Conservation (phyloP, 129 eudicot genomes). For the Lactuca saligna region DNA sequence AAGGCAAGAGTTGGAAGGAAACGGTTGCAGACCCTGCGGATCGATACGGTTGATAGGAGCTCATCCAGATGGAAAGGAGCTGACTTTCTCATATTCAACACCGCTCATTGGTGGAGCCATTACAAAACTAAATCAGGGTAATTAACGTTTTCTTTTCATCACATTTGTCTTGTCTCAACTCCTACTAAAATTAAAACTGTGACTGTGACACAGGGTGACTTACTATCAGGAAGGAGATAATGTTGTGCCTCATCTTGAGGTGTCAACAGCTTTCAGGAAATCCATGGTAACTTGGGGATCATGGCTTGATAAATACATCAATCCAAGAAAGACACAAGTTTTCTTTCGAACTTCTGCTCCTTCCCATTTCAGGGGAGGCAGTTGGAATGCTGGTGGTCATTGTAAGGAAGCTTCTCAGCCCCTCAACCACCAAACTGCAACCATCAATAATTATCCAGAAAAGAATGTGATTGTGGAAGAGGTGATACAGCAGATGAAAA, state of each 20-base stretch:
- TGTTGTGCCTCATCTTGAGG: constrained; percentile 74
- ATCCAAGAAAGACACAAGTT: constrained; percentile 62
- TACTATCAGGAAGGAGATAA: constrained; percentile 80
- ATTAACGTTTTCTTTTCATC: no score
- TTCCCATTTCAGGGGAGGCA: constrained; percentile 93
- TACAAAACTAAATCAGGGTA: constrained; percentile 94
- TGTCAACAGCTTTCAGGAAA: constrained; percentile 60
- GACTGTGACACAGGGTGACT: constrained; percentile 61
- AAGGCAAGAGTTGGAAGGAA: constrained; percentile 90
- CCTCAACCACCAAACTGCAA: constrained; percentile 40
- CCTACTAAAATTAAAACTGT: no score
- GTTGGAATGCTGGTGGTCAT: constrained; percentile 91
- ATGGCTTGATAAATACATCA: constrained; percentile 78
- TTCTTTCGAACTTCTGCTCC: constrained; percentile 87
- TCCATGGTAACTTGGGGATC: constrained; percentile 80
- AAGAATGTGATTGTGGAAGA: constrained; percentile 58
- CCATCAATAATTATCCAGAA: constrained; percentile 27
- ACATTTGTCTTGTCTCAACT: no score
- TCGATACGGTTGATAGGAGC: constrained; percentile 82
- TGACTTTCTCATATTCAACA: constrained; percentile 78
- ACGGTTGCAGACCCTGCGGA: constrained; percentile 74
- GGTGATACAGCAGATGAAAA: constrained; percentile 62
- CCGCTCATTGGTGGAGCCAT: constrained; percentile 99
- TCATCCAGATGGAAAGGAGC: constrained; percentile 97
- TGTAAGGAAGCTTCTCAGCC: constrained; percentile 81